Conservation (phyloP, 208 protist genomes). For the Histomonas meleagridis region DNA sequence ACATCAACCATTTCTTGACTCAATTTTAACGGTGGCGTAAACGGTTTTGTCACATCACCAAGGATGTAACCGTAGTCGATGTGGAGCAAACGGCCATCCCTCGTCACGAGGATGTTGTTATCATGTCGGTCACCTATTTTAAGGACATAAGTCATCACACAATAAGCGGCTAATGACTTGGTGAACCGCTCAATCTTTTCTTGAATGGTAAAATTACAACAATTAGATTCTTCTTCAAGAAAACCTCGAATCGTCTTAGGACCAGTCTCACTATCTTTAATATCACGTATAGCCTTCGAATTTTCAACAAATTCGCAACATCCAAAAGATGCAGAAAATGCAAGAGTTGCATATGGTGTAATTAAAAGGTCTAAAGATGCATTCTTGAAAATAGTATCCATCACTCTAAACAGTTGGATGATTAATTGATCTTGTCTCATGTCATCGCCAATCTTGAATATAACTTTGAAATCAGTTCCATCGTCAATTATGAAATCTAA, state of each 20-base stretch:
- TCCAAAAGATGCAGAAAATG: background rate
- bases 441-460: slow-evolving; percentile 50
- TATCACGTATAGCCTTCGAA: background rate
- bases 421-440: slow-evolving; percentile 49
- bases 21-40: slow-evolving; percentile 81
- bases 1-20: slow-evolving; percentile 58
- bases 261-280: background rate
- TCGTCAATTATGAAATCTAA: background rate
- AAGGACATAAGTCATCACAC: background rate
- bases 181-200: background rate
- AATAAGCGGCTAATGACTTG: background rate
- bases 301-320: slow-evolving; percentile 26
- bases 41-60: slow-evolving; percentile 65
- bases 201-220: background rate
- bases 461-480: background rate
- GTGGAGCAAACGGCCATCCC: slow-evolving; percentile 29
- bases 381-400: background rate
- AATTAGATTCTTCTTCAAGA: background rate
- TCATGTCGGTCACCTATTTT: slow-evolving; percentile 39
- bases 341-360: background rate
- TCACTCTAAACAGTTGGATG: slow-evolving; percentile 41
- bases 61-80: slow-evolving; percentile 40
- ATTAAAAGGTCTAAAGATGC: background rate
- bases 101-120: slow-evolving; percentile 39
- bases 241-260: too few relatives aligned